phyloP scores from a whole-genome alignment of 2,329 filamentous ascomycete genomes.

The Gnomoniopsis smithogilvyi region DNA sequence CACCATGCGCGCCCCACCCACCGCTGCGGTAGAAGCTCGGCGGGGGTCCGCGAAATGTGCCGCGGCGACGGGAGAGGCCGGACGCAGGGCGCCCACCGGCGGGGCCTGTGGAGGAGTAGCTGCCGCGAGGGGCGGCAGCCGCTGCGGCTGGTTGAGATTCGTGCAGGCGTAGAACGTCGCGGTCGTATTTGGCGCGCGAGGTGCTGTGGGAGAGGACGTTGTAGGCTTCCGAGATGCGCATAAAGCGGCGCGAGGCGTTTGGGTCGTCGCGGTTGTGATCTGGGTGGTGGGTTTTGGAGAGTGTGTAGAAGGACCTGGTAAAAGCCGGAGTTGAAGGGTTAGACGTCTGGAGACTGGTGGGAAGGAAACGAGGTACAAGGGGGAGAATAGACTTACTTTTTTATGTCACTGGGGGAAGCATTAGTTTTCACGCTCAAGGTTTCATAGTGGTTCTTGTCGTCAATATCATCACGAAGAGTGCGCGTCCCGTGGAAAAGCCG shows the following conservation, averaged over 20 bases:
- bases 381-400: constrained; percentile 55
- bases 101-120: constrained; percentile 54
- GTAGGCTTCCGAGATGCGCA: constrained; percentile 82
- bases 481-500: constrained; percentile 29
- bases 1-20: constrained; percentile 67
- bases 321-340: background rate
- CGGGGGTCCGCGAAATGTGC: constrained; percentile 79
- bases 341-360: background rate
- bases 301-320: constrained; percentile 73
- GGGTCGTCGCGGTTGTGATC: constrained; percentile 83
- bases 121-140: constrained; percentile 26
- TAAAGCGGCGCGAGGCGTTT: constrained; percentile 69
- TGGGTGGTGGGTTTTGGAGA: constrained; percentile 90
- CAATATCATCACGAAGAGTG: constrained; percentile 25
- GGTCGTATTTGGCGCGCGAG: constrained; percentile 80
- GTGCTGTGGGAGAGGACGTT: constrained; percentile 66
- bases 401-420: constrained; percentile 75
- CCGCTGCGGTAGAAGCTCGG: constrained; percentile 84
- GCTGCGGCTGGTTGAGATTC: constrained; percentile 24
- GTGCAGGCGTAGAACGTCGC: constrained; percentile 51
- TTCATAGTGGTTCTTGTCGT: constrained; percentile 71
- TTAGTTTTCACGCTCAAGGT: constrained; percentile 67
- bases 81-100: constrained; percentile 75
- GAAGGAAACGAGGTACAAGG: background rate
- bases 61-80: constrained; percentile 73